A percentile compares a stretch with the other conserved stretches of the same genome.
Evolutionary conservation across 176 grass and related monocot species (phyloP).

Genomic region (Pontederia paniculata): DNA sequence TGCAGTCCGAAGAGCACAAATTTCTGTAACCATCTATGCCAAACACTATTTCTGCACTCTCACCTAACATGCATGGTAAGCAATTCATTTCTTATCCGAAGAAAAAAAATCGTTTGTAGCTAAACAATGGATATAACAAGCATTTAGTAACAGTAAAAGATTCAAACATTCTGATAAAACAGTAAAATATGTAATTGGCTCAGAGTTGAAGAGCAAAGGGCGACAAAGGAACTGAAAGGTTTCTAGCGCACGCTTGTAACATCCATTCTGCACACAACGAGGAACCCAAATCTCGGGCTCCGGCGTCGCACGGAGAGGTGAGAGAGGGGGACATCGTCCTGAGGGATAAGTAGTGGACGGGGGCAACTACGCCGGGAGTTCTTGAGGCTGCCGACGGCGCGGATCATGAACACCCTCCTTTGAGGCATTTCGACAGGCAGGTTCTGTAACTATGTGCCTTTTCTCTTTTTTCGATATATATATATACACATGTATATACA

Average conservation of each 20-base stretch:
- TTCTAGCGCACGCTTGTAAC: conserved; percentile 38
- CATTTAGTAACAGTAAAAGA: conserved; percentile 32
- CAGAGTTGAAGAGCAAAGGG: conserved; percentile 30
- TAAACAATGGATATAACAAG: conserved; percentile 48
- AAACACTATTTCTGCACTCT: conserved; percentile 44
- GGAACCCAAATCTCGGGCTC: conserved; percentile 35
- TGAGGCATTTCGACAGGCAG: no score
- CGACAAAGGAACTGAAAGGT: conserved; percentile 50
- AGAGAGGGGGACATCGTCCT: conserved; percentile 38
- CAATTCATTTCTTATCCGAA: conserved; percentile 57
- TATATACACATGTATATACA: no score
- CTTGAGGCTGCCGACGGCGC: no score
- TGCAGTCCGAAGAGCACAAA: conserved; percentile 74
- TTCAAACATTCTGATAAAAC: conserved; percentile 49
- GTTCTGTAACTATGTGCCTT: no score
- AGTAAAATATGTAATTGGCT: conserved; percentile 47
- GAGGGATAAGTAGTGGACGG: no score
- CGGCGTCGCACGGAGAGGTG: conserved; percentile 44
- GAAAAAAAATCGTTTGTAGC: conserved; percentile 30
- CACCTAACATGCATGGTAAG: conserved; percentile 55
- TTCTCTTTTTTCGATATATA: no score
- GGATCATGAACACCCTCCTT: no score
- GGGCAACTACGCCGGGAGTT: no score
- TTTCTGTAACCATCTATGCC: conserved; percentile 34
- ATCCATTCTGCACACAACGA: conserved; percentile 46